Base-by-base conservation (phyloP, 2,329 filamentous ascomycete species). In the Corynespora cassiicola region DNA sequence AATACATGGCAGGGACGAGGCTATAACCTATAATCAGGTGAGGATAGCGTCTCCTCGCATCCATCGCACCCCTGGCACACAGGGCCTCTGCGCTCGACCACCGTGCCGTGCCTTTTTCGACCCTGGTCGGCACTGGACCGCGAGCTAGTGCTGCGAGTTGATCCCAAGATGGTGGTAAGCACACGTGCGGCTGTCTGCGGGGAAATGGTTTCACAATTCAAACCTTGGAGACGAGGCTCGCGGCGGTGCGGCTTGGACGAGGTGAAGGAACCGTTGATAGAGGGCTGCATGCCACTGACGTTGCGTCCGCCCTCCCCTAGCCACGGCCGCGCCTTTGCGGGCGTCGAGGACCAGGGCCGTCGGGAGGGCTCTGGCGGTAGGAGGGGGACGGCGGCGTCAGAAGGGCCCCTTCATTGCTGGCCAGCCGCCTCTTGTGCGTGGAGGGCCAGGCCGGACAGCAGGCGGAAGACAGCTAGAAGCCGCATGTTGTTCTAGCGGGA, bases 141-240 rank as follows among this genome's bases (percentile, higher is more conserved):
- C 49, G 40, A 39, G 21, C 56, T 64, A 56, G 52, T 49, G 45
- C 50, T 56, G 60, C 54, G 45, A 51, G 34, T 43, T 56, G 44
- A 56, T 59, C 59, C 58, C 51, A 51, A 50, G 39, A 52, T 55
- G 50, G 57, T 50, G 45, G 55, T 55, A 59, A 58, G 59, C 58
- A 64, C 60, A 61, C 49, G 53, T 62, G 64, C 59, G 60, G 56
- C 57, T 54, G 54, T 61, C 58, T 65, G 61, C 52, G 54, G 65
- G 65, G 62, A 64, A 65, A 55, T 58, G 41, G 63, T 68, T 66
- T 66, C 63, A 66, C 48, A 31, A 23, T 35, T 53, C 41, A 51
- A 50, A 54, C 50, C 44, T 51, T 53, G 47, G 45, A 51, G 47
- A 48, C 52, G 51, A 47, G 49, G n/a, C n/a, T n/a, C n/a, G n/a